A percentile compares a stretch with the other conserved stretches of the same genome.
Evolutionary conservation across 345 rosid genomes (phyloP).

Genomic region (Pistacia atlantica): DNA sequence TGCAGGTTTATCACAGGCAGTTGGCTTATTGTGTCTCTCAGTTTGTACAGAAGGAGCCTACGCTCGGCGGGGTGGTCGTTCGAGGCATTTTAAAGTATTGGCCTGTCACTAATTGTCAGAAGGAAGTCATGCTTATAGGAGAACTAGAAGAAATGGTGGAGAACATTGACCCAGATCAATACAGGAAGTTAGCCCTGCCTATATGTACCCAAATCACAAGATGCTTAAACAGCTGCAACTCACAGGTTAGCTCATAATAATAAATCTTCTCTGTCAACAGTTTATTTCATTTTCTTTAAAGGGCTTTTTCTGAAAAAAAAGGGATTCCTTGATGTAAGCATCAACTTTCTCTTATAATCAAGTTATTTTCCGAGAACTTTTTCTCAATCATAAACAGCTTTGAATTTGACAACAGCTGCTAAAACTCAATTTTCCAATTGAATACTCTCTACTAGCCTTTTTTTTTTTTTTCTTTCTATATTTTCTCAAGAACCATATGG

Average conservation of each 20-base stretch:
- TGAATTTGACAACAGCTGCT: too few relatives aligned
- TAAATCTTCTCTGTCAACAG: not conserved
- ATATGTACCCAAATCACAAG: slow-evolving; percentile 44
- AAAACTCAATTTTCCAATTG: not conserved
- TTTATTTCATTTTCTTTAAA: not conserved
- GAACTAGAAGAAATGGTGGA: slow-evolving; percentile 66
- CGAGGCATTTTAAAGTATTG: slow-evolving; percentile 61
- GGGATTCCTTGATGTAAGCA: not conserved
- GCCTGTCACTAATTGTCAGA: slow-evolving; percentile 63
- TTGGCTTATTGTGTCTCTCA: slow-evolving; percentile 54
- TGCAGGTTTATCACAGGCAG: slow-evolving; percentile 51
- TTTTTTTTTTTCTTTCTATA: not conserved
- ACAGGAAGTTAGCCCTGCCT: slow-evolving; percentile 54
- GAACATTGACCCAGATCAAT: slow-evolving; percentile 58
- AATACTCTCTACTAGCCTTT: not conserved
- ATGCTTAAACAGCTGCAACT: slow-evolving; percentile 57
- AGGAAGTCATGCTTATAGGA: slow-evolving; percentile 52
- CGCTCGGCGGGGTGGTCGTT: slow-evolving; percentile 47
- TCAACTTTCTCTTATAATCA: not conserved
- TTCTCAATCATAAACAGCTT: not conserved
- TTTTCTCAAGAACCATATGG: not conserved
- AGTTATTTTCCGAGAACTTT: not conserved
- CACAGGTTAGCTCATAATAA: slow-evolving; percentile 44
- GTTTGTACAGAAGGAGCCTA: slow-evolving; percentile 68
- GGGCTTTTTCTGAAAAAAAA: not conserved